A percentile compares a stretch with the other conserved stretches of the same genome.
Conservation (phyloP, 805 yeast genomes). For the Maudiozyma serrabonitensis region DNA sequence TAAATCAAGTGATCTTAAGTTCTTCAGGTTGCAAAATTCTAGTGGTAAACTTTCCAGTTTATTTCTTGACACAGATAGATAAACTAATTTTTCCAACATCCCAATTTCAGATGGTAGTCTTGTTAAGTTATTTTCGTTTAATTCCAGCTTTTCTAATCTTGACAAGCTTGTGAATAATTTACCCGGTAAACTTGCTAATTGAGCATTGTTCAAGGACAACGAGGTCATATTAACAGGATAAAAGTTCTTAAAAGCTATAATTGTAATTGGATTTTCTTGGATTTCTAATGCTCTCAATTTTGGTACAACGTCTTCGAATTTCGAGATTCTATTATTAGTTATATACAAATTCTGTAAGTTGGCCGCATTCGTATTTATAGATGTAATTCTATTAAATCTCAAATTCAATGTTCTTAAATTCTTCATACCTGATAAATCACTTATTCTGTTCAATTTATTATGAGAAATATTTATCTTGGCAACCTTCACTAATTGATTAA, state of each 20-base stretch:
- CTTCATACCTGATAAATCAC: slow-evolving; percentile 41
- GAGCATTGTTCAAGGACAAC: slow-evolving; percentile 73
- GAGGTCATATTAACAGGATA: slow-evolving; percentile 53
- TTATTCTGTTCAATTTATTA: slow-evolving; percentile 41
- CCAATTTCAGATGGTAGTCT: slow-evolving; percentile 64
- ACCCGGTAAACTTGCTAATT: slow-evolving; percentile 61
- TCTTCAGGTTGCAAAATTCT: slow-evolving; percentile 48
- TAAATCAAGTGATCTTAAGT: slow-evolving; percentile 59
- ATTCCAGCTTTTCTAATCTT: slow-evolving; percentile 57
- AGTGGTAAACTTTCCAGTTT: slow-evolving; percentile 63
- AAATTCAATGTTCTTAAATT: slow-evolving; percentile 65
- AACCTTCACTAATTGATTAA: slow-evolving; percentile 50
- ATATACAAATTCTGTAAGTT: slow-evolving; percentile 63
- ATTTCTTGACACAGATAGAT: slow-evolving; percentile 64
- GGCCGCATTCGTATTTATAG: slow-evolving; percentile 36
- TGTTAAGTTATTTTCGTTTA: slow-evolving; percentile 77
- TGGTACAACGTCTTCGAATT: slow-evolving; percentile 53
- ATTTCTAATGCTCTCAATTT: slow-evolving; percentile 60
- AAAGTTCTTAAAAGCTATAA: slow-evolving; percentile 31
- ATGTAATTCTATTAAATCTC: slow-evolving; percentile 52
- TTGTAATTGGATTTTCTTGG: slow-evolving; percentile 76
- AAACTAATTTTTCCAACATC: slow-evolving; percentile 45
- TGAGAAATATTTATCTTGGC: slow-evolving; percentile 67
- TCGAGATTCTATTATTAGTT: slow-evolving; percentile 66
- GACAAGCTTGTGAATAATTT: slow-evolving; percentile 53